Evolutionary conservation across 768 basidiomycete species (phyloP).

Genomic region (Cystobasidium onofrii): DNA sequence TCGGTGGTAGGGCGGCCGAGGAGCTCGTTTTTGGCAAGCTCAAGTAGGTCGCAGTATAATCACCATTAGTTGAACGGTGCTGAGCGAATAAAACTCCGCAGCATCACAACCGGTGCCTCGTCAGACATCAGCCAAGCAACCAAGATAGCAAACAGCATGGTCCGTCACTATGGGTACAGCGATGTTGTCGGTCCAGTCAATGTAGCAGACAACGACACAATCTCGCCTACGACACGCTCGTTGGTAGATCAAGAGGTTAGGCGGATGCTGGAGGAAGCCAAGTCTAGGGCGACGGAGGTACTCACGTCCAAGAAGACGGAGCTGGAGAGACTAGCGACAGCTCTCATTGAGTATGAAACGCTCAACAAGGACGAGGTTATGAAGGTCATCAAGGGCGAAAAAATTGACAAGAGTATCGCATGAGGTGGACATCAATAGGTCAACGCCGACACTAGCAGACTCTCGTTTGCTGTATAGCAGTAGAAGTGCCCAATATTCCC

Average conservation of each 20-base stretch:
- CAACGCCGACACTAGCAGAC: neutral
- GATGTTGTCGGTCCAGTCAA: slow-evolving; percentile 60
- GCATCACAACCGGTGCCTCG: slow-evolving; percentile 83
- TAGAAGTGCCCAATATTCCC: neutral
- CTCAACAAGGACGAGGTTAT: slow-evolving; percentile 75
- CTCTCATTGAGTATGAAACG: slow-evolving; percentile 91
- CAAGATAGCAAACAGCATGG: slow-evolving; percentile 70
- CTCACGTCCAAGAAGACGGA: slow-evolving; percentile 64
- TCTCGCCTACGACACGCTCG: slow-evolving; percentile 68
- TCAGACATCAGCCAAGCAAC: slow-evolving; percentile 80
- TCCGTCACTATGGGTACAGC: slow-evolving; percentile 57
- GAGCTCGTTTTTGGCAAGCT: slow-evolving; percentile 49
- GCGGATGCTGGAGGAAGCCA: slow-evolving; percentile 63
- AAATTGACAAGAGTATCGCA: slow-evolving; percentile 7
- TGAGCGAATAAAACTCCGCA: slow-evolving; percentile 46
- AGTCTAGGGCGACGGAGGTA: slow-evolving; percentile 59
- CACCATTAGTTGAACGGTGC: slow-evolving; percentile 43
- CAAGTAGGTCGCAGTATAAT: slow-evolving; percentile 22
- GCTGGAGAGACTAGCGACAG: slow-evolving; percentile 72
- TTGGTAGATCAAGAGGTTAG: slow-evolving; percentile 82
- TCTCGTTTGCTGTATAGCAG: neutral
- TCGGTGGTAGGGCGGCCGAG: slow-evolving; percentile 94
- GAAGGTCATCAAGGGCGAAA: slow-evolving; percentile 48
- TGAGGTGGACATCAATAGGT: neutral
- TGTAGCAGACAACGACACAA: slow-evolving; percentile 60